Conservation (phyloP, 163 green algal species). For the Picocystis sp. region DNA sequence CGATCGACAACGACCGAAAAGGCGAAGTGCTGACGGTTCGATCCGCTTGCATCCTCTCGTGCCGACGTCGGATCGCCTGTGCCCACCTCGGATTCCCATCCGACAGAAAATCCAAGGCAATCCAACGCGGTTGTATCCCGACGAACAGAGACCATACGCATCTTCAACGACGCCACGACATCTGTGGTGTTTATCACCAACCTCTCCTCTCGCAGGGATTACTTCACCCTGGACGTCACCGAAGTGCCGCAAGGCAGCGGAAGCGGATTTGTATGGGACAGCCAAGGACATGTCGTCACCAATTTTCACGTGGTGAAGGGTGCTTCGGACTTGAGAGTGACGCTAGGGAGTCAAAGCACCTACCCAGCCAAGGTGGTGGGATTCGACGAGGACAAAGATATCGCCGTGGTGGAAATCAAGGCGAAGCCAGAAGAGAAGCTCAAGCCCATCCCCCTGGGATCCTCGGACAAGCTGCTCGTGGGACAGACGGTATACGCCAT, state of each 20-base stretch:
- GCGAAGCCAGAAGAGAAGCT: conserved; percentile 17
- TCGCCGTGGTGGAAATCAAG: conserved; percentile 35
- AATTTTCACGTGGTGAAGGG: conserved; percentile 31
- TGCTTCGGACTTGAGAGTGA: conserved; percentile 16
- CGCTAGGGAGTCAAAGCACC: conserved; percentile 25
- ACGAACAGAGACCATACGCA: neutral
- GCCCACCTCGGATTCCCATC: too few relatives aligned
- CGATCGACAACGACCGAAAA: too few relatives aligned
- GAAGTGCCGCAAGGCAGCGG: conserved; percentile 20
- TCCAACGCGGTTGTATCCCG: neutral
- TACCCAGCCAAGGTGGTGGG: conserved; percentile 35
- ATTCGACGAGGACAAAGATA: conserved; percentile 33
- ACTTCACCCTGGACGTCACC: conserved; percentile 15
- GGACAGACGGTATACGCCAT: conserved; percentile 43
- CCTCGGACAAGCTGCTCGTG: conserved; percentile 23
- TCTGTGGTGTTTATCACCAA: too few relatives aligned
- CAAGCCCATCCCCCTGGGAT: conserved; percentile 14
- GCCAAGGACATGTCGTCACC: conserved; percentile 32
- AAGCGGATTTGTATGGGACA: conserved; percentile 38
- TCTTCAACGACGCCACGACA: too few relatives aligned
- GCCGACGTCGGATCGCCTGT: too few relatives aligned
- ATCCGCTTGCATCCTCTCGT: too few relatives aligned
- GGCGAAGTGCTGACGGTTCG: too few relatives aligned
- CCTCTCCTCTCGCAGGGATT: too few relatives aligned
- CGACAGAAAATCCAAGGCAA: too few relatives aligned